Evolutionary conservation across 768 basidiomycete species (phyloP).

Genomic region (Thelephora ganbajun): DNA sequence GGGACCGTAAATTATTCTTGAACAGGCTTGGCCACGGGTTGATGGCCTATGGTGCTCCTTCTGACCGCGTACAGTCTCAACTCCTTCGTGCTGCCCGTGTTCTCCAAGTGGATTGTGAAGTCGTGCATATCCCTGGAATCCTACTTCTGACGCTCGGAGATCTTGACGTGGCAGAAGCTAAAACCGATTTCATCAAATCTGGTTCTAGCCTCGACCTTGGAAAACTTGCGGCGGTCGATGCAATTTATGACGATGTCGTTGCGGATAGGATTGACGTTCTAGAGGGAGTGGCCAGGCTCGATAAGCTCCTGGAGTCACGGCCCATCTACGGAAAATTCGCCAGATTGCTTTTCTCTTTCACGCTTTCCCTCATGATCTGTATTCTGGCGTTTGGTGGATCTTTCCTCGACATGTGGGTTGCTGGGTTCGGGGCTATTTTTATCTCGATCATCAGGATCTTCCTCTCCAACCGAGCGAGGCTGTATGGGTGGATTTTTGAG

Average conservation of each 20-base stretch:
- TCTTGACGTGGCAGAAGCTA: slow-evolving; percentile 68
- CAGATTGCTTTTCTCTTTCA: slow-evolving; percentile 55
- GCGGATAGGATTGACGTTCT: slow-evolving; percentile 84
- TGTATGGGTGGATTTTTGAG: slow-evolving; percentile 58
- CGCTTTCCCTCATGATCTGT: slow-evolving; percentile 62
- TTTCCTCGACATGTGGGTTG: slow-evolving; percentile 69
- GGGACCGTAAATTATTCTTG: slow-evolving; percentile 65
- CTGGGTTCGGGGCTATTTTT: slow-evolving; percentile 52
- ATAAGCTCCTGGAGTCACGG: slow-evolving; percentile 43
- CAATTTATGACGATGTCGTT: slow-evolving; percentile 73
- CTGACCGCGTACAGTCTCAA: slow-evolving; percentile 86
- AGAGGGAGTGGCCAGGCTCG: slow-evolving; percentile 47
- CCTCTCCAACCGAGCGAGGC: slow-evolving; percentile 49
- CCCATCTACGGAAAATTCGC: slow-evolving; percentile 49
- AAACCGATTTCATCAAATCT: slow-evolving; percentile 80
- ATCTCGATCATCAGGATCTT: slow-evolving; percentile 57
- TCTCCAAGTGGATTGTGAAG: slow-evolving; percentile 83
- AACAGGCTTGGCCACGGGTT: slow-evolving; percentile 74
- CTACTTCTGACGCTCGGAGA: slow-evolving; percentile 82
- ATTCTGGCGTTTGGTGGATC: slow-evolving; percentile 78
- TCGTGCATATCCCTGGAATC: slow-evolving; percentile 67
- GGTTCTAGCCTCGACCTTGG: slow-evolving; percentile 66
- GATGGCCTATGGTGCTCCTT: slow-evolving; percentile 85
- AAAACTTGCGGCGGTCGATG: slow-evolving; percentile 69
- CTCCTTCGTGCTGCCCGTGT: slow-evolving; percentile 77